Conservation (phyloP, 805 yeast genomes). For the Kodamaea nitidulidarum region DNA sequence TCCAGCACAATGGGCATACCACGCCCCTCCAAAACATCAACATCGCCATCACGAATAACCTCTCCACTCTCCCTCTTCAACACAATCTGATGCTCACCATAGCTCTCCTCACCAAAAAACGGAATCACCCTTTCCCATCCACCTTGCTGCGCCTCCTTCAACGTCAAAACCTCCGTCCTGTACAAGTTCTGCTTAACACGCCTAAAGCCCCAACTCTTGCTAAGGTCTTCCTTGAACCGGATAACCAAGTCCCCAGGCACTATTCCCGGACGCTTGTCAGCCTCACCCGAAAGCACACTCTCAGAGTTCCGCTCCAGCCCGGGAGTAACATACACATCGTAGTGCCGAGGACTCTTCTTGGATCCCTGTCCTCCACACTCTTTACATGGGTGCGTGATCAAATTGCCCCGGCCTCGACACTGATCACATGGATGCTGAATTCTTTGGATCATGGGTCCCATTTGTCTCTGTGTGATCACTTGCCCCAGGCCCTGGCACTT, state of each 20-base stretch:
- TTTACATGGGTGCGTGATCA: conserved; percentile 60
- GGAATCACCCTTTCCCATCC: conserved; percentile 72
- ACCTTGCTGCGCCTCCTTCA: conserved; percentile 71
- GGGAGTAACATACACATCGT: conserved; percentile 59
- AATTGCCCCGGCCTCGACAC: conserved; percentile 76
- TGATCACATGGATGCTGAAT: conserved; percentile 73
- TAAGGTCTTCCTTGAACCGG: conserved; percentile 52
- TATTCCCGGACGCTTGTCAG: conserved; percentile 80
- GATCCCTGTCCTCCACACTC: conserved; percentile 72
- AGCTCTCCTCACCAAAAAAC: conserved; percentile 59
- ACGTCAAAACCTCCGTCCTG: conserved; percentile 72
- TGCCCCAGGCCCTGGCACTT: conserved; percentile 77
- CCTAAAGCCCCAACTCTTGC: conserved; percentile 75
- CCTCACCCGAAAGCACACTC: conserved; percentile 65
- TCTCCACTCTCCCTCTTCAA: conserved; percentile 50
- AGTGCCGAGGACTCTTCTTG: conserved; percentile 49
- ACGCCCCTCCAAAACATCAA: conserved; percentile 64
- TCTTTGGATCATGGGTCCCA: conserved; percentile 89
- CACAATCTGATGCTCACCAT: conserved; percentile 28
- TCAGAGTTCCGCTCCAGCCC: conserved; percentile 65
- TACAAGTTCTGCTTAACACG: conserved; percentile 71
- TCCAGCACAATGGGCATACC: conserved; percentile 75
- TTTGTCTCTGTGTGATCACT: conserved; percentile 58
- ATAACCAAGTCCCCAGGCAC: conserved; percentile 75
- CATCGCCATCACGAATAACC: conserved; percentile 59